Conservation (phyloP, 1,284 basidiomycete genomes). For the Ceratobasidium sp. region DNA sequence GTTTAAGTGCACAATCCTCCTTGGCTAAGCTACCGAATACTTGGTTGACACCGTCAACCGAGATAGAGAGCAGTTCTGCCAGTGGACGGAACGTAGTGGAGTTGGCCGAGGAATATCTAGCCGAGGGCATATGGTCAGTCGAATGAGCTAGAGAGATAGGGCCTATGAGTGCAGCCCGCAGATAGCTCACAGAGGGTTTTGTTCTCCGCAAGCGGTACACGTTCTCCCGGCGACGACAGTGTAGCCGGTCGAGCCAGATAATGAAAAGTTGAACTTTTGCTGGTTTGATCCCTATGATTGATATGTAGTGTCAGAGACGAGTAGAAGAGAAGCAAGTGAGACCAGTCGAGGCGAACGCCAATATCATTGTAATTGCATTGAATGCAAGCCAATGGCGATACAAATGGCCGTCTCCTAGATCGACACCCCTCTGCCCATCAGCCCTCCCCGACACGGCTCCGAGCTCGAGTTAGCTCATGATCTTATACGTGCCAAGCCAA, state of each 20-base stretch:
- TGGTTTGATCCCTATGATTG: constrained; percentile 11
- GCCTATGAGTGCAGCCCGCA: too few relatives aligned
- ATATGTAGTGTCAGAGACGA: too few relatives aligned
- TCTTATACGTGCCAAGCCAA: too few relatives aligned
- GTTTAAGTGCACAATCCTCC: constrained; percentile 26
- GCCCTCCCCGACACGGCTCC: too few relatives aligned
- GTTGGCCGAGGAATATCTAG: constrained; percentile 4
- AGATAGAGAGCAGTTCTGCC: neutral
- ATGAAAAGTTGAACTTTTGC: constrained; percentile 33
- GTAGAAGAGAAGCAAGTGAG: too few relatives aligned
- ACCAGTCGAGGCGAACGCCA: too few relatives aligned
- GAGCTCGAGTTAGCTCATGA: too few relatives aligned
- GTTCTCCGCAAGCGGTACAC: constrained; percentile 18
- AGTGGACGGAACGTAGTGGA: constrained; percentile 18
- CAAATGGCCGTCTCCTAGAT: too few relatives aligned
- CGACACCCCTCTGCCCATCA: too few relatives aligned
- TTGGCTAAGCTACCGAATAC: constrained; percentile 19
- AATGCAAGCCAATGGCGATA: neutral
- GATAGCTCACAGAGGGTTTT: constrained; percentile 27
- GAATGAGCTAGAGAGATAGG: too few relatives aligned
- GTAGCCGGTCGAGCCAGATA: constrained; percentile 30
- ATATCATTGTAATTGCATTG: too few relatives aligned
- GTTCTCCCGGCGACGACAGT: constrained; percentile 13
- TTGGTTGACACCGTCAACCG: constrained; percentile 32
- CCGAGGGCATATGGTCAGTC: too few relatives aligned